These are phyloP conservation scores for Xylaria sp. DNA, from an alignment of 2,329 filamentous ascomycete genomes.

Conservation along the genomic window DNA sequence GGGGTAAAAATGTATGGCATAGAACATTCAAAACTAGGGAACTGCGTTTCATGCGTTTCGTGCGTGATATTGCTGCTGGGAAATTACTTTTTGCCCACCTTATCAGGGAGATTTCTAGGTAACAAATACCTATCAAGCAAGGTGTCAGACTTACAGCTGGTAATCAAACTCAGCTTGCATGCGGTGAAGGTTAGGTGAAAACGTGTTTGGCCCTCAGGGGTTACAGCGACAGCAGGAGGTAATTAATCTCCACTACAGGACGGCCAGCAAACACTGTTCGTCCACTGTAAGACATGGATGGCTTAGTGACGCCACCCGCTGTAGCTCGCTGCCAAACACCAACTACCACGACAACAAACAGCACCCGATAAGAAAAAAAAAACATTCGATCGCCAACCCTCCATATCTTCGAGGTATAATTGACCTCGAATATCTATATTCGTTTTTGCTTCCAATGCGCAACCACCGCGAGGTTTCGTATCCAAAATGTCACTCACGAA, in stretches of 20 bases:
- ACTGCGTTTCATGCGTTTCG: conserved; percentile 3
- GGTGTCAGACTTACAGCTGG: background rate
- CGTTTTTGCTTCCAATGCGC: background rate
- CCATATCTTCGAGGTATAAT: background rate
- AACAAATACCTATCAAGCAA: background rate
- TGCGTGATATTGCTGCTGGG: background rate
- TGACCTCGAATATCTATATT: background rate
- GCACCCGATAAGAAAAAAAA: conserved; percentile 7
- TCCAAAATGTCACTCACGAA: conserved; percentile 54
- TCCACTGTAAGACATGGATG: conserved; percentile 16
- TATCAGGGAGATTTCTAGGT: background rate
- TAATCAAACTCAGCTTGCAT: conserved; percentile 4
- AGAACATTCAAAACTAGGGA: conserved; percentile 1
- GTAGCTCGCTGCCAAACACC: conserved; percentile 19
- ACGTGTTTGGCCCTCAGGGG: conserved; percentile 35
- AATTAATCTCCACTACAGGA: conserved; percentile 24
- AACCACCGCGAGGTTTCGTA: background rate
- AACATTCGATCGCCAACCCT: conserved; percentile 2
- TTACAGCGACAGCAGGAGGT: background rate
- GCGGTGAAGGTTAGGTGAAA: conserved; percentile 25
- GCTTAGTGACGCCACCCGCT: conserved; percentile 28
- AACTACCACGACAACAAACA: conserved; percentile 6
- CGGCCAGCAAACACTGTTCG: conserved; percentile 17
- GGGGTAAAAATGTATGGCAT: background rate
- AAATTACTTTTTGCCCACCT: background rate